Base-by-base conservation (phyloP, 164 flowering plant species). In the Akebia trifoliata region DNA sequence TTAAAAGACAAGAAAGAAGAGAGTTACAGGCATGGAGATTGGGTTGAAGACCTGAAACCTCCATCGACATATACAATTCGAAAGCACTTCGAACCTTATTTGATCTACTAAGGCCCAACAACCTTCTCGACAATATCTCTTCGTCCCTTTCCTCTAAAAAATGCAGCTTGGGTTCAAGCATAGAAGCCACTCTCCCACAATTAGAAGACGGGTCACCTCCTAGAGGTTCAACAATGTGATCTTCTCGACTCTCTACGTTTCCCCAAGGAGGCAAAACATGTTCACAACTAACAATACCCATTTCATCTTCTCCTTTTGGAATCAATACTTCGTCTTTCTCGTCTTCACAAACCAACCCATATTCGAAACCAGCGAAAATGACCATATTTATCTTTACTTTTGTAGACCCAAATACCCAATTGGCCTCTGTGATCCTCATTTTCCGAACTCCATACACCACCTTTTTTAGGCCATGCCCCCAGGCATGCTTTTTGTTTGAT, bases 81-180 rank as follows among this genome's bases (percentile, higher is more conserved):
- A 84, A 59, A 17, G 87, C 91, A 71, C 99, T 90, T 40, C 72
- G 74, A 10, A 78, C 62, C 75, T 80, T 84, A 67, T 93, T 90
- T 15, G 75, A 57, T 62, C 86, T 77, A 57, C 96, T 82, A 26
- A 93, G 96, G 50, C 54, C 64, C 81, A 93, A 68, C 32, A 93
- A 43, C 65, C 97, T 75, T 28, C 62, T 63, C 1, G 99, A 87
- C 61, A 93, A 60, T 17, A 71, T 34, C 48, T 67, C 72, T 60
- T 84, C 96, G 64, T 84, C 74, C 48, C 59, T 83, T 63, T 87
- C 96, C 80, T 90, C 97, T 24, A 93, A 52, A 62, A 77, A 85
- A 64, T 74, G 65, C 21, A 91, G 56, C 69, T 62, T 74, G 49
- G 44, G 50, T 42, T 73, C 74, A 59, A 39, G 29, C 40, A 52